Percentiles rank a stretch among this genome's conserved stretches.
phyloP scores from a whole-genome alignment of 2,329 filamentous ascomycete species.

The Trichoderma guizhouense region DNA sequence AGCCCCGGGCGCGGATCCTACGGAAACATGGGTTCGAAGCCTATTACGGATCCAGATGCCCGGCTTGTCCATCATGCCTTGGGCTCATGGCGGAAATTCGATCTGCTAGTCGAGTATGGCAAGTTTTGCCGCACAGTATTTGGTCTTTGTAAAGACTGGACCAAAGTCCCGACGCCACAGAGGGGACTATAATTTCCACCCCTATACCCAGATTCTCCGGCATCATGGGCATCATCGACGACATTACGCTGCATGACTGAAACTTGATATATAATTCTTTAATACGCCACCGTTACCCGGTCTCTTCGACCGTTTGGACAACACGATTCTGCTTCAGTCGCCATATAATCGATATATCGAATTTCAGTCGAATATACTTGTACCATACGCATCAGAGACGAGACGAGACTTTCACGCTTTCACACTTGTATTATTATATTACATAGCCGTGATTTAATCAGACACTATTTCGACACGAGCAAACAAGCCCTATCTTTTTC shows the following conservation, averaged over 20 bases:
- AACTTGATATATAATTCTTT: not conserved
- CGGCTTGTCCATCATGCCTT: slow-evolving; percentile 24
- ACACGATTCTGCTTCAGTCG: not conserved
- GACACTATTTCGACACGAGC: not conserved
- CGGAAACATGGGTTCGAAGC: slow-evolving; percentile 27
- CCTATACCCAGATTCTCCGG: not conserved
- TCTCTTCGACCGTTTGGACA: not conserved
- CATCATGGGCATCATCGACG: no score
- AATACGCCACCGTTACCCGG: not conserved
- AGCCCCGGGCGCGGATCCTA: slow-evolving; percentile 25
- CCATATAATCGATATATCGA: not conserved
- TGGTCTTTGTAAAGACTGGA: slow-evolving; percentile 24
- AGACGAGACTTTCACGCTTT: not conserved
- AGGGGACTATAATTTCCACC: not conserved
- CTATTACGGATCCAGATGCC: slow-evolving; percentile 23
- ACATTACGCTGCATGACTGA: not conserved
- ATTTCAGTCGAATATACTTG: not conserved
- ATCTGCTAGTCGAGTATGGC: slow-evolving; percentile 24
- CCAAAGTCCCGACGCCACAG: slow-evolving; percentile 19
- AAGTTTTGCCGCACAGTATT: slow-evolving; percentile 26
- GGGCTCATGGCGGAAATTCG: slow-evolving; percentile 25
- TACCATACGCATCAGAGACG: not conserved
- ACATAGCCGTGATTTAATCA: not conserved
- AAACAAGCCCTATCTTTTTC: not conserved
- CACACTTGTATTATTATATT: not conserved